Conservation (phyloP, 1,139 yeast species). For the Kodamaea alishanica region DNA sequence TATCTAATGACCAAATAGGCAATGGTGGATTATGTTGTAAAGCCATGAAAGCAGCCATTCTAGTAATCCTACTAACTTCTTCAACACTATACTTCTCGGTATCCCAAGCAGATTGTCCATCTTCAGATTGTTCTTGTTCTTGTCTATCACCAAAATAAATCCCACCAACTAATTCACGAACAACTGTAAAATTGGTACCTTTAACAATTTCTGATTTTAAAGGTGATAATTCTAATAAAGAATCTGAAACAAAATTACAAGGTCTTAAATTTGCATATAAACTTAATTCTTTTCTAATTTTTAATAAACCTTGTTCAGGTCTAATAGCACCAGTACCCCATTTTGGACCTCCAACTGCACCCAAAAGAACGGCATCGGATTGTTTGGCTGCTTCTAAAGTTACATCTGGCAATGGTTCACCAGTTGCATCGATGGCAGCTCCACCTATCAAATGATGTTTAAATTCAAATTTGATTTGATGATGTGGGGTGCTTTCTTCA, state of each 20-base stretch:
- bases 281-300: constrained; percentile 90
- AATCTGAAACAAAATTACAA: constrained; percentile 88
- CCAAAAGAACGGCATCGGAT: constrained; percentile 90
- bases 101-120: constrained; percentile 71
- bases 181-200: constrained; percentile 90
- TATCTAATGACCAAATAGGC: constrained; percentile 92
- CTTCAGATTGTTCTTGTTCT: constrained; percentile 82
- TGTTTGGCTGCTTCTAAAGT: constrained; percentile 79
- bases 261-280: constrained; percentile 96
- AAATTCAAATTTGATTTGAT: constrained; percentile 63
- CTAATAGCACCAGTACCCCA: constrained; percentile 95
- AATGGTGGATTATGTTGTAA: constrained; percentile 88
- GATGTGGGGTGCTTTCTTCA: constrained; percentile 54
- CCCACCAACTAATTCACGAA: constrained; percentile 96
- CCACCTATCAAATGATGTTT: constrained; percentile 90
- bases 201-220: constrained; percentile 76
- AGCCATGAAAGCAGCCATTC: constrained; percentile 98
- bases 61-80: constrained; percentile 90
- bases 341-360: constrained; percentile 99
- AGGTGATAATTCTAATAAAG: constrained; percentile 81
- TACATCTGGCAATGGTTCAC: constrained; percentile 86
- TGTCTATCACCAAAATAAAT: constrained; percentile 93
- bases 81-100: constrained; percentile 87
- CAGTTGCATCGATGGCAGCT: constrained; percentile 97
- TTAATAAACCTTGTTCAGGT: constrained; percentile 93